Percentiles rank a stretch among this genome's conserved stretches.
These are phyloP conservation scores for Candida anutae DNA, from an alignment of 1,139 yeast species.

Conservation along the genomic window DNA sequence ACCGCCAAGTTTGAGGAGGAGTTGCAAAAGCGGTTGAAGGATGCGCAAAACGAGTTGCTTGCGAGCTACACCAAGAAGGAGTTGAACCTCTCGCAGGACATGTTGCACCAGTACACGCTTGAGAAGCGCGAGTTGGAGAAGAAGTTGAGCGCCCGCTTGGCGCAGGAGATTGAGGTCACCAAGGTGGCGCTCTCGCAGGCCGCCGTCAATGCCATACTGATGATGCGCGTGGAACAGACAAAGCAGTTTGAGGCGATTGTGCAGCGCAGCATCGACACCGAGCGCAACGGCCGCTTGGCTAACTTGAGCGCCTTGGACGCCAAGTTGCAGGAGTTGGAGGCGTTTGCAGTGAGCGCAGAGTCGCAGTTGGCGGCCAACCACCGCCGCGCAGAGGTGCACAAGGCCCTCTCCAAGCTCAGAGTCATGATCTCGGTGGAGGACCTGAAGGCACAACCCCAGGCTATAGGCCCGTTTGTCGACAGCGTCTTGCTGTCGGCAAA, in stretches of 20 bases:
- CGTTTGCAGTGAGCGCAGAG: constrained; percentile 52
- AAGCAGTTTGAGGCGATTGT: constrained; percentile 63
- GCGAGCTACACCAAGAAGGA: constrained; percentile 51
- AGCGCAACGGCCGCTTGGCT: constrained; percentile 75
- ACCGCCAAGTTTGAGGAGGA: constrained; percentile 38
- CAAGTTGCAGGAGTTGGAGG: constrained; percentile 52
- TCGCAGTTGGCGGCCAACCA: constrained; percentile 48
- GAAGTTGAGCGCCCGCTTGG: constrained; percentile 53
- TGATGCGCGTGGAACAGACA: constrained; percentile 66
- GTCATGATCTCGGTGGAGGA: constrained; percentile 31
- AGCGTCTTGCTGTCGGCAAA: constrained; percentile 37
- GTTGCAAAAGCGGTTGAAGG: constrained; percentile 27
- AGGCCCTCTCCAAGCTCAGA: constrained; percentile 48
- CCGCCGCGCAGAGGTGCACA: constrained; percentile 48
- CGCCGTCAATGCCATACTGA: constrained; percentile 68
- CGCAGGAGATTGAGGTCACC: constrained; percentile 62
- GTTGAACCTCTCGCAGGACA: constrained; percentile 41
- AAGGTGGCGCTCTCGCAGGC: constrained; percentile 62
- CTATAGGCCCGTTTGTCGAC: constrained; percentile 38
- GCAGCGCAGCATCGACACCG: constrained; percentile 59
- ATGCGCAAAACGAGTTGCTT: constrained; percentile 43
- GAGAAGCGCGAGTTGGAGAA: constrained; percentile 60
- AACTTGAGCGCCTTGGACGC: constrained; percentile 54
- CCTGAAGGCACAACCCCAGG: constrained; percentile 20
- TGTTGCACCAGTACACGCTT: constrained; percentile 38